These are phyloP conservation scores for Bacidia rubella DNA, from an alignment of 495 filamentous ascomycete species.

Conservation along the genomic window DNA sequence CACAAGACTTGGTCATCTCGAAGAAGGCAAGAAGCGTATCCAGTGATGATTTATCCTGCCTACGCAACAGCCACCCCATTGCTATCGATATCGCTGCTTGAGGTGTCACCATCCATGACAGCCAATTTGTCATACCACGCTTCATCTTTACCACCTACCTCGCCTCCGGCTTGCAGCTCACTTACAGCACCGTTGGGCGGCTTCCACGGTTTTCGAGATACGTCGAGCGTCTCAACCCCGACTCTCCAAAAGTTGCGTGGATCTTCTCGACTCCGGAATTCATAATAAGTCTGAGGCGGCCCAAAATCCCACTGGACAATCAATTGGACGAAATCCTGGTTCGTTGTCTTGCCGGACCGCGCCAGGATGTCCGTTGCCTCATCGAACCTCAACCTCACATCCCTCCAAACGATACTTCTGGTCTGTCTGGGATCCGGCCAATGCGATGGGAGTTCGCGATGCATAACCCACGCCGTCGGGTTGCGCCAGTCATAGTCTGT, in stretches of 20 bases:
- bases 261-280: not conserved
- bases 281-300: not conserved
- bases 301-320: not conserved
- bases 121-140: not conserved
- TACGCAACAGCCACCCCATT: not conserved
- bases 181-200: not conserved
- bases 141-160: not conserved
- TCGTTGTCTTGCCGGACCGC: not conserved
- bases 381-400: not conserved
- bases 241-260: not conserved
- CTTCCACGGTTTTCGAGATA: not conserved
- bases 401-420: not conserved
- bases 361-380: not conserved
- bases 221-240: not conserved
- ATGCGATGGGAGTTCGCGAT: not conserved
- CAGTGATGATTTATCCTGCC: conserved; percentile 36
- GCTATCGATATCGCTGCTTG: not conserved
- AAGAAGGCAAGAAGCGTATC: conserved; percentile 95
- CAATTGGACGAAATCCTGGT: not conserved
- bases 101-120: not conserved
- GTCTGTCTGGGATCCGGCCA: not conserved
- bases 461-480: not conserved
- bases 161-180: not conserved
- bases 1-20: conserved; percentile 62
- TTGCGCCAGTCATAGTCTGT: not conserved